These are phyloP conservation scores for Penicillium diatomitis DNA, from an alignment of 495 filamentous ascomycete genomes.

Conservation along the genomic window DNA sequence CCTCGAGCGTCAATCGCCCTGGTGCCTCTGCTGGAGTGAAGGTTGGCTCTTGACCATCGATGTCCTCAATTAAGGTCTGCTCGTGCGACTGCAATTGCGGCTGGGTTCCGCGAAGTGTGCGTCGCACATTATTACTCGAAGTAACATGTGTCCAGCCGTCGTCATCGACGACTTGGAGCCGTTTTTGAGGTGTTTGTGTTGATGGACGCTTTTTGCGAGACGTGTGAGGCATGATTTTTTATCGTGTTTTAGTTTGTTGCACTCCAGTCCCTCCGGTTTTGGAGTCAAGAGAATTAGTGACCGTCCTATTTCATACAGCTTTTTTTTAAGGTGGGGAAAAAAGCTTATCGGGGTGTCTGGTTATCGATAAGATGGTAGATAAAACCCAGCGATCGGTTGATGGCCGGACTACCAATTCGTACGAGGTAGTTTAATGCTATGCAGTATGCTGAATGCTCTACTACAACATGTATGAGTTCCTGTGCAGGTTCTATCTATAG, in stretches of 20 bases:
- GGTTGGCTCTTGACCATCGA: background rate
- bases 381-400: background rate
- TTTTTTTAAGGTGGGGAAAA: background rate
- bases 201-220: conserved; percentile 30
- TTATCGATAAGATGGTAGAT: background rate
- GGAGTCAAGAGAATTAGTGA: too few species aligned
- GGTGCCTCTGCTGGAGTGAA: conserved; percentile 26
- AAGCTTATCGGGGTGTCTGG: background rate
- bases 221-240: conserved; percentile 36
- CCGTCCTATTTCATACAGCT: background rate
- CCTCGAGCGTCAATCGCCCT: conserved; percentile 23
- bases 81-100: background rate
- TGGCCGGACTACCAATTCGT: background rate
- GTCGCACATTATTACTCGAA: conserved; percentile 19
- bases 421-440: too few species aligned
- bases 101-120: conserved; percentile 7
- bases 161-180: conserved; percentile 36
- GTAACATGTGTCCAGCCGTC: conserved; percentile 51
- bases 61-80: background rate
- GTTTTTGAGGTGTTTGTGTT: conserved; percentile 25
- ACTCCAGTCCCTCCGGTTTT: too few species aligned
- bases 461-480: too few species aligned
- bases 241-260: too few species aligned
- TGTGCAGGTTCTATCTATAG: too few species aligned
- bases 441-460: too few species aligned